Evolutionary conservation across 2,329 filamentous ascomycete genomes (phyloP).

Genomic region (Diaporthe velutina): DNA sequence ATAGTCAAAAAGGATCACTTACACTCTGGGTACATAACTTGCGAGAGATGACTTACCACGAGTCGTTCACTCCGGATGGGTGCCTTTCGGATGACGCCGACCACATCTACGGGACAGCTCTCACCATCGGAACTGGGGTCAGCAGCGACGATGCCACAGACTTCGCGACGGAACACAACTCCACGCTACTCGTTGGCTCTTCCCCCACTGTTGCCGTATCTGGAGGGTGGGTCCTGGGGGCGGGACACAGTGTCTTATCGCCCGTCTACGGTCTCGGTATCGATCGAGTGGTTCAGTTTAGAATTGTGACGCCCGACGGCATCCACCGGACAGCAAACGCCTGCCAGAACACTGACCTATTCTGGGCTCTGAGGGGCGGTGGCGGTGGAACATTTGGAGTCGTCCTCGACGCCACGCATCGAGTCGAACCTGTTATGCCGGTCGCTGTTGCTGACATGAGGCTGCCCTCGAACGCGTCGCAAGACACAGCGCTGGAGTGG

Average conservation of each 20-base stretch:
- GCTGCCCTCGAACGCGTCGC: neutral
- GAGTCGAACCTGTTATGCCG: slow-evolving; percentile 18
- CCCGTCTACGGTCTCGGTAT: slow-evolving; percentile 8
- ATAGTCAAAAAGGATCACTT: slow-evolving; percentile 46
- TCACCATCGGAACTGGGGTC: slow-evolving; percentile 48
- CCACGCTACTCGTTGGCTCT: slow-evolving; percentile 46
- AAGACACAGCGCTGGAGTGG: slow-evolving; percentile 7
- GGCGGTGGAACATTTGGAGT: slow-evolving; percentile 44
- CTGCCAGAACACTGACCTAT: slow-evolving; percentile 58
- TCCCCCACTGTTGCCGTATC: slow-evolving; percentile 28
- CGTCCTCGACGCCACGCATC: slow-evolving; percentile 23
- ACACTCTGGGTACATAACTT: slow-evolving; percentile 49
- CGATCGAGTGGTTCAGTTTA: slow-evolving; percentile 43
- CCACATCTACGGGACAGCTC: slow-evolving; percentile 36
- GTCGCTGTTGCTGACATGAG: neutral
- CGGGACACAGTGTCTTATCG: slow-evolving; percentile 14
- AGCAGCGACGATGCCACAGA: slow-evolving; percentile 45
- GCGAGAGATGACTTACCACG: slow-evolving; percentile 42
- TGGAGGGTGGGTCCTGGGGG: slow-evolving; percentile 14
- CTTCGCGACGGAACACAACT: slow-evolving; percentile 45
- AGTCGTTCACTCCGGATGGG: slow-evolving; percentile 43
- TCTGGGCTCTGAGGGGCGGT: slow-evolving; percentile 62
- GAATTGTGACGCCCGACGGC: slow-evolving; percentile 61
- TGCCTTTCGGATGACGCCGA: slow-evolving; percentile 37
- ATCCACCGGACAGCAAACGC: slow-evolving; percentile 53